Percentiles rank a stretch among this genome's conserved stretches.
Conservation (phyloP, 495 filamentous ascomycete species). For the Darksidea phi region DNA sequence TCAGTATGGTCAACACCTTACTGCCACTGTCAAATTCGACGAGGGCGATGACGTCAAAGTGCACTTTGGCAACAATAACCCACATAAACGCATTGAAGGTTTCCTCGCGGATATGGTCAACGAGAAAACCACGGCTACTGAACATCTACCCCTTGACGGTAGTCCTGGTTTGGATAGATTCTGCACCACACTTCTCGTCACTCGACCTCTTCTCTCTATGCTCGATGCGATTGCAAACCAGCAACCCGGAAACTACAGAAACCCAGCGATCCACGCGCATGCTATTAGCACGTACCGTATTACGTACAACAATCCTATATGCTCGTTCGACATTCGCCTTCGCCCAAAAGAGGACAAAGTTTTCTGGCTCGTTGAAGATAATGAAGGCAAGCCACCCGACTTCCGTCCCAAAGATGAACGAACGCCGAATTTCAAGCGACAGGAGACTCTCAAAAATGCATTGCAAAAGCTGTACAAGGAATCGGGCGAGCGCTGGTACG, state of each 20-base stretch:
- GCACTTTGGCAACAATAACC: slow-evolving; percentile 62
- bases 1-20: slow-evolving; percentile 50
- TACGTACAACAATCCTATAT: slow-evolving; percentile 36
- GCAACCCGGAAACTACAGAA: not conserved
- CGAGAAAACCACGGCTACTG: slow-evolving; percentile 34
- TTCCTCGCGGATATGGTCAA: slow-evolving; percentile 64
- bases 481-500: slow-evolving; percentile 38
- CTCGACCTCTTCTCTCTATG: slow-evolving; percentile 67
- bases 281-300: slow-evolving; percentile 35
- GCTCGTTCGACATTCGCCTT: slow-evolving; percentile 32
- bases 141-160: not conserved
- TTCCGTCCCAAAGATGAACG: slow-evolving; percentile 16
- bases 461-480: slow-evolving; percentile 33
- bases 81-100: slow-evolving; percentile 71
- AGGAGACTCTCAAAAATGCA: slow-evolving; percentile 23
- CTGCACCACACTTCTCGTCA: slow-evolving; percentile 55
- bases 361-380: slow-evolving; percentile 38
- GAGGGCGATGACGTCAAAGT: slow-evolving; percentile 44
- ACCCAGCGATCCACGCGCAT: slow-evolving; percentile 30
- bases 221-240: slow-evolving; percentile 57
- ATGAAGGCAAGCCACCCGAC: not conserved
- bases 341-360: slow-evolving; percentile 24
- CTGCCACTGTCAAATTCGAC: slow-evolving; percentile 43
- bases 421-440: not conserved
- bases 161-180: slow-evolving; percentile 56